Conservation (phyloP, 192 early-diverging fungal genomes). For the Spinellus fusiger region DNA sequence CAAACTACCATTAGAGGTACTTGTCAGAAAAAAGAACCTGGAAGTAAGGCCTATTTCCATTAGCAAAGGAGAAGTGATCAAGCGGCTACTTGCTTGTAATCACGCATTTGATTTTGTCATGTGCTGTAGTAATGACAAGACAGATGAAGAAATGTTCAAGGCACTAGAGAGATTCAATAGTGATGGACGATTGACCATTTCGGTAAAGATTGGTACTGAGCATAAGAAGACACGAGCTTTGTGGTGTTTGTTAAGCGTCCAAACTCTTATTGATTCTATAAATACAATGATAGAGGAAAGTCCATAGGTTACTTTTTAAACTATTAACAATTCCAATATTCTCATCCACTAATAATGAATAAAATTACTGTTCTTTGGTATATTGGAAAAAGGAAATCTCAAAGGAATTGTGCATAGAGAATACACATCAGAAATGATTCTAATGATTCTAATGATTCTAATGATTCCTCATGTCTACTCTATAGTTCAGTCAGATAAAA, state of each 20-base stretch:
- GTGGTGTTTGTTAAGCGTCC: slow-evolving; percentile 74
- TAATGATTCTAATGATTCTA: too few species aligned
- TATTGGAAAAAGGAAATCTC: too few species aligned
- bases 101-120: slow-evolving; percentile 82
- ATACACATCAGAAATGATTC: too few species aligned
- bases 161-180: slow-evolving; percentile 12
- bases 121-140: slow-evolving; percentile 96
- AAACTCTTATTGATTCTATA: slow-evolving; percentile 52
- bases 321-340: too few species aligned
- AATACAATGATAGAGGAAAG: slow-evolving; percentile 3
- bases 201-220: slow-evolving; percentile 73
- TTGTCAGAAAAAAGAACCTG: slow-evolving; percentile 95
- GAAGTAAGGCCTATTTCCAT: slow-evolving; percentile 89
- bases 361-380: too few species aligned
- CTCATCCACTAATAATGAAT: too few species aligned
- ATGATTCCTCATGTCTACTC: too few species aligned
- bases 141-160: slow-evolving; percentile 96
- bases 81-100: slow-evolving; percentile 60
- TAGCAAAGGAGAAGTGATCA: slow-evolving; percentile 98
- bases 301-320: too few species aligned
- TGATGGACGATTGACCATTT: slow-evolving; percentile 43
- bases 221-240: slow-evolving; percentile 83
- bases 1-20: slow-evolving; percentile 90
- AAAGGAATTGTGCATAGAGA: too few species aligned
- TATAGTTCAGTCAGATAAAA: background rate